Base-by-base conservation (phyloP, 2,329 filamentous ascomycete genomes). In the Xylaria sp. region DNA sequence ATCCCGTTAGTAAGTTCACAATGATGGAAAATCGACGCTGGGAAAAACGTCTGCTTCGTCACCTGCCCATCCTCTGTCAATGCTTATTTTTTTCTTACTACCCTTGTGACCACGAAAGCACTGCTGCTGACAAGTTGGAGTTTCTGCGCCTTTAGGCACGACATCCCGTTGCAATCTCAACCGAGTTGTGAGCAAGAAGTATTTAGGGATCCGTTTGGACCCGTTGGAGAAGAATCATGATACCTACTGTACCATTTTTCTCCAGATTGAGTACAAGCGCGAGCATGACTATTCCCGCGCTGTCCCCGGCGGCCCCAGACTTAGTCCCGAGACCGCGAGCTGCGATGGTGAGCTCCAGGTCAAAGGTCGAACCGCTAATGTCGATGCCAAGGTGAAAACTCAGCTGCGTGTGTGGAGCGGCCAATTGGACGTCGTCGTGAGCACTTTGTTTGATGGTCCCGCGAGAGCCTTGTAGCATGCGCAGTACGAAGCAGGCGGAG, bases 361-460 rank as follows among this genome's bases (percentile, higher is more conserved):
- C 66, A 57, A n/a, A 59, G 67, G 63, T 65, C 36, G 49, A 60
- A 68, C 67, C 67, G 60, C 68, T 60, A 51, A 71, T 61, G 66
- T 33, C 45, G 22, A 49, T 45, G 66, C 58, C 60, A 62, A 65
- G 69, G 62, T 58, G 51, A 67, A 51, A 54, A 64, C 65, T 61
- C 57, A 67, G 66, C 70, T 74, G 69, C 51, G 66, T 66, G 61
- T 73, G 72, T 65, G 73, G 72, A 72, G 71, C 50, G 66, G 63
- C 73, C 72, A 75, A 75, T 75, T 55, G 71, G 55, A 49, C 29
- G 33, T 11, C 17, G 29, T 4, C 54, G 39, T 15, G 10, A 45
- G 50, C 50, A 6, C 44, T 63, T 31, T 29, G 20, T 49, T 13
- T 27, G 36, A 7, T 27, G 27, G 25, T 54, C 10, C 25, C 22